Evolutionary conservation across 495 filamentous ascomycete genomes (phyloP).

Genomic region (Aspergillus biplanus): DNA sequence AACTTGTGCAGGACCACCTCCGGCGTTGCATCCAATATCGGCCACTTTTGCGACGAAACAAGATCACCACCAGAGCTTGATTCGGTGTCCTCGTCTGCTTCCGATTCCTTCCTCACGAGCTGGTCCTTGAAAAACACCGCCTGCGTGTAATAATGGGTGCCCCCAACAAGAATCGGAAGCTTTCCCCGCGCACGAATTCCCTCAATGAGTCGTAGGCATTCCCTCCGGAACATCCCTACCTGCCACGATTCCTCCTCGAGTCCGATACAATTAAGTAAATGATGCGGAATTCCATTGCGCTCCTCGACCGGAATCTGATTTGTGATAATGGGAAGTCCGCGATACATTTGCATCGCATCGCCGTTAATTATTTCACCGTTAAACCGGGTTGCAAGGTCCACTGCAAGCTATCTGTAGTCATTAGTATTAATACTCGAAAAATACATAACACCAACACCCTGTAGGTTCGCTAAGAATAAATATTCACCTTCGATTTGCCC

Average conservation of each 20-base stretch:
- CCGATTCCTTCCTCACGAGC: slow-evolving; percentile 50
- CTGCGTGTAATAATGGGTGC: slow-evolving; percentile 94
- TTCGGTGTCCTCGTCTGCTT: slow-evolving; percentile 25
- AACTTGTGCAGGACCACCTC: slow-evolving; percentile 73
- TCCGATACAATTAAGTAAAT: slow-evolving; percentile 78
- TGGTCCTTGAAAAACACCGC: slow-evolving; percentile 77
- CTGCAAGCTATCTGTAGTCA: slow-evolving; percentile 73
- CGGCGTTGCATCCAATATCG: slow-evolving; percentile 72
- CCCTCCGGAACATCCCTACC: slow-evolving; percentile 71
- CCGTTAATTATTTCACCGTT: slow-evolving; percentile 97
- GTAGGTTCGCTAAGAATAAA: background rate
- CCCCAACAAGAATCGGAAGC: slow-evolving; percentile 89
- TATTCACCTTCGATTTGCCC: slow-evolving; percentile 90
- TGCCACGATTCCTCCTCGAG: slow-evolving; percentile 80
- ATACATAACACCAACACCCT: no score
- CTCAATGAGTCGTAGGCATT: slow-evolving; percentile 68
- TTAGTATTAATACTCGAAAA: slow-evolving; percentile 24
- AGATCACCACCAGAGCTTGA: slow-evolving; percentile 2
- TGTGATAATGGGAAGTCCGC: slow-evolving; percentile 90
- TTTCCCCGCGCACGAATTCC: slow-evolving; percentile 78
- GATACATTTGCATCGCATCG: slow-evolving; percentile 99
- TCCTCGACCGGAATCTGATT: slow-evolving; percentile 84
- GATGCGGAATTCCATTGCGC: slow-evolving; percentile 81
- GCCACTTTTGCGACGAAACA: slow-evolving; percentile 50
- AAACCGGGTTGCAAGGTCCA: slow-evolving; percentile 79